A percentile compares a stretch with the other conserved stretches of the same genome.
Conservation (phyloP, 768 basidiomycete genomes). For the Tephrocybe sp. region DNA sequence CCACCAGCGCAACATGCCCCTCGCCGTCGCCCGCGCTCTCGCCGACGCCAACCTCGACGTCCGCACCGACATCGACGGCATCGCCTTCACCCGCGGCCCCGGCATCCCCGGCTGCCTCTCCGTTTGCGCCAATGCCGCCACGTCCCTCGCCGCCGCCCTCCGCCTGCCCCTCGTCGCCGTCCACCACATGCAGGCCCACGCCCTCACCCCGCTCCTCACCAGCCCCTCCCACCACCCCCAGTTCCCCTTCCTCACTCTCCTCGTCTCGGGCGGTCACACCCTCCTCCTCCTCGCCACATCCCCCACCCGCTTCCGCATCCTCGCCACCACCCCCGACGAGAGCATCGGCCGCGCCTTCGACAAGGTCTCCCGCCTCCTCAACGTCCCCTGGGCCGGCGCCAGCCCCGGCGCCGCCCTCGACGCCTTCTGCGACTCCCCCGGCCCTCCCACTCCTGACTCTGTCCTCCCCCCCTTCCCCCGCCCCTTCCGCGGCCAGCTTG, state of each 20-base stretch:
- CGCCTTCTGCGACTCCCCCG: conserved; percentile 49
- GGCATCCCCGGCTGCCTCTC: conserved; percentile 82
- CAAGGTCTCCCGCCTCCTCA: conserved; percentile 73
- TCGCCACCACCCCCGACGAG: conserved; percentile 76
- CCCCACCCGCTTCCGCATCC: conserved; percentile 54
- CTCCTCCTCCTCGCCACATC: conserved; percentile 76
- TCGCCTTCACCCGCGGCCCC: conserved; percentile 91
- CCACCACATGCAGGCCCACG: conserved; percentile 98
- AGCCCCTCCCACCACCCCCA: conserved; percentile 34
- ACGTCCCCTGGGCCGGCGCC: conserved; percentile 57
- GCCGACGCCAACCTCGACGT: conserved; percentile 55
- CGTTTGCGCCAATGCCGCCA: conserved; percentile 81
- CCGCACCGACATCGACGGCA: conserved; percentile 71
- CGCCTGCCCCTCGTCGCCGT: conserved; percentile 85
- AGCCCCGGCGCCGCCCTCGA: conserved; percentile 87
- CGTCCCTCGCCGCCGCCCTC: conserved; percentile 75
- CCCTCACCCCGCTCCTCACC: conserved; percentile 78
- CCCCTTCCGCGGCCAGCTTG: conserved; percentile 52
- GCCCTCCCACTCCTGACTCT: conserved; percentile 23
- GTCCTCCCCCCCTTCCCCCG: conserved; percentile 41
- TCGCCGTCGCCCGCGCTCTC: conserved; percentile 69
- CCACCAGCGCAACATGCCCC: conserved; percentile 85
- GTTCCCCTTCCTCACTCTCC: conserved; percentile 87
- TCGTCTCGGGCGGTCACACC: conserved; percentile 95
- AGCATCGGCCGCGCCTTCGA: conserved; percentile 83